phyloP scores from a whole-genome alignment of 2,329 filamentous ascomycete species.

The Clarireedia hainanense region DNA sequence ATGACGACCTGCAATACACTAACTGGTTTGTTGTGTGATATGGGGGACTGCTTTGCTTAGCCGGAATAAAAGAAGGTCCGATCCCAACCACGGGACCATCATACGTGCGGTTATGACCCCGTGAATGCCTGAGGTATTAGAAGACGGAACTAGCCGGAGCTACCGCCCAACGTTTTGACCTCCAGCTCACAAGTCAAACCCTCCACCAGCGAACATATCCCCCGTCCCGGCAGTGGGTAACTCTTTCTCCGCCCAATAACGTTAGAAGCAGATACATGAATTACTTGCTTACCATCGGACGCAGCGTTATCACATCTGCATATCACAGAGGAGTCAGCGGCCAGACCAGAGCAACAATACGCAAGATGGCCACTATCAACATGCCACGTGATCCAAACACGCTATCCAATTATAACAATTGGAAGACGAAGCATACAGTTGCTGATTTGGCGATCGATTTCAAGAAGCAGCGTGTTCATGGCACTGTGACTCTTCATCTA shows the following conservation, averaged over 20 bases:
- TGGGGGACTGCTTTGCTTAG: too few relatives aligned
- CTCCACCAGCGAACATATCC: neutral
- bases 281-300: constrained; percentile 13
- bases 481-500: constrained; percentile 68
- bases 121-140: too few relatives aligned
- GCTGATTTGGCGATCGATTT: constrained; percentile 82
- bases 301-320: constrained; percentile 13
- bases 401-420: constrained; percentile 83
- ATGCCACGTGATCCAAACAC: constrained; percentile 73
- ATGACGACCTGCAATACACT: too few relatives aligned
- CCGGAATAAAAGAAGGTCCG: too few relatives aligned
- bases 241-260: neutral
- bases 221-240: neutral
- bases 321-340: constrained; percentile 10
- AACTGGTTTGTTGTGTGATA: too few relatives aligned
- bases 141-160: too few relatives aligned
- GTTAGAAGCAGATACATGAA: constrained; percentile 1
- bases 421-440: constrained; percentile 75
- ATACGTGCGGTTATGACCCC: too few relatives aligned
- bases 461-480: constrained; percentile 65
- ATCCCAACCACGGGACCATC: too few relatives aligned
- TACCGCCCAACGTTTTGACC: too few relatives aligned
- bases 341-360: constrained; percentile 11
- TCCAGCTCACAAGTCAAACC: too few relatives aligned
- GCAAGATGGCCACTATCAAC: constrained; percentile 17